A percentile compares a stretch with the other conserved stretches of the same genome.
These are phyloP conservation scores for Kodamaea nitidulidarum DNA, from an alignment of 805 yeast species.

Conservation along the genomic window DNA sequence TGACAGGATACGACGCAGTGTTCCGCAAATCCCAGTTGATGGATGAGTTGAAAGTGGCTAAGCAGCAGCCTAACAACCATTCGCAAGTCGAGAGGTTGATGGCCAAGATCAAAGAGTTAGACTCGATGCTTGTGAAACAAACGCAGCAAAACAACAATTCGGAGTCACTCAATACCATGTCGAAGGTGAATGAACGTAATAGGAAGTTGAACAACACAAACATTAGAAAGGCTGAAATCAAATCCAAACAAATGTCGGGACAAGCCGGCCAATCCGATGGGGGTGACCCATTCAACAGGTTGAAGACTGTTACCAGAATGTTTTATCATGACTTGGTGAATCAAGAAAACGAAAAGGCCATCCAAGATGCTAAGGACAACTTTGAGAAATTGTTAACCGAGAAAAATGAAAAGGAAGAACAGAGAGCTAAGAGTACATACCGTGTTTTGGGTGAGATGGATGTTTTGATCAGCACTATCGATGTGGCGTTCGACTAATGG, in stretches of 20 bases:
- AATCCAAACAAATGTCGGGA: slow-evolving; percentile 29
- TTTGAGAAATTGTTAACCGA: slow-evolving; percentile 38
- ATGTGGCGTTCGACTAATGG: slow-evolving; percentile 18
- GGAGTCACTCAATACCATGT: slow-evolving; percentile 47
- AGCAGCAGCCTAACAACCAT: slow-evolving; percentile 47
- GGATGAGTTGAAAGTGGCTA: slow-evolving; percentile 73
- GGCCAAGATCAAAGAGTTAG: slow-evolving; percentile 42
- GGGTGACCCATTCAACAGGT: slow-evolving; percentile 82
- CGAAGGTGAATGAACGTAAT: slow-evolving; percentile 79
- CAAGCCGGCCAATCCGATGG: slow-evolving; percentile 37
- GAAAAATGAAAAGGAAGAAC: slow-evolving; percentile 41
- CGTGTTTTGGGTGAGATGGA: slow-evolving; percentile 58
- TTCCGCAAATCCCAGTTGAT: slow-evolving; percentile 65
- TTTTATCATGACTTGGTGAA: slow-evolving; percentile 62
- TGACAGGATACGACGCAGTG: slow-evolving; percentile 58
- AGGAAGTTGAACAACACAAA: slow-evolving; percentile 73
- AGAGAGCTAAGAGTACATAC: slow-evolving; percentile 48
- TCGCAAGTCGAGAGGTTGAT: slow-evolving; percentile 22
- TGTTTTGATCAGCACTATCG: slow-evolving; percentile 42
- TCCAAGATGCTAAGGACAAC: slow-evolving; percentile 48
- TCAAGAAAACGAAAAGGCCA: slow-evolving; percentile 57
- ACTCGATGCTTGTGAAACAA: slow-evolving; percentile 42
- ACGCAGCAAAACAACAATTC: slow-evolving; percentile 31
- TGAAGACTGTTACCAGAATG: slow-evolving; percentile 81
- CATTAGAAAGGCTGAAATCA: slow-evolving; percentile 74